These are phyloP conservation scores for Paecilomyces variotii DNA, from an alignment of 2,329 filamentous ascomycete species.

Conservation along the genomic window DNA sequence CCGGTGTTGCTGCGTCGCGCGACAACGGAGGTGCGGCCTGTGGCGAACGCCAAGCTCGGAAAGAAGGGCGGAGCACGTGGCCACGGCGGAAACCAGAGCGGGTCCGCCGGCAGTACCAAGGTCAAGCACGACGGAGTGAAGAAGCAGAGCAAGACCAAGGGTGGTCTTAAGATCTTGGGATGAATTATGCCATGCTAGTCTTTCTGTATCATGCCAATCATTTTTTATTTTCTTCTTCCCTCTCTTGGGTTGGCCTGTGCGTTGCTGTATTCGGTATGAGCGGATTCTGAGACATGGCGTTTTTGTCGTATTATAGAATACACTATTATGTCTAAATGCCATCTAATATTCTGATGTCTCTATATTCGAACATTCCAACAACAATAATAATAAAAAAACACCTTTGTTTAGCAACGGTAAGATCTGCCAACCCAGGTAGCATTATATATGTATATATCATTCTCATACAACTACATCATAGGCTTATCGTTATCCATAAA, in stretches of 20 bases:
- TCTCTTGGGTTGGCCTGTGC: slow-evolving; percentile 12
- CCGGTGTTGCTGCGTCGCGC: slow-evolving; percentile 81
- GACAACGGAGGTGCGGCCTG: slow-evolving; percentile 81
- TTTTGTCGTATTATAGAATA: background rate
- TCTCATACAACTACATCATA: too few species aligned
- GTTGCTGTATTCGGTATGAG: background rate
- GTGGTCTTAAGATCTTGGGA: slow-evolving; percentile 37
- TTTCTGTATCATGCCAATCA: background rate
- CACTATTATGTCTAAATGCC: background rate
- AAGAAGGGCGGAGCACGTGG: slow-evolving; percentile 37
- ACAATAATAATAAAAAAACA: too few species aligned
- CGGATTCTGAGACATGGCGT: background rate
- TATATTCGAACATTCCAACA: too few species aligned
- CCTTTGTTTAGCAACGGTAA: background rate
- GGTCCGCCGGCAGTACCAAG: slow-evolving; percentile 32
- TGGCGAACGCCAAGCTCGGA: slow-evolving; percentile 59
- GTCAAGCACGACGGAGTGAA: slow-evolving; percentile 38
- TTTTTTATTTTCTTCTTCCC: slow-evolving; percentile 12
- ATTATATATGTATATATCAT: too few species aligned
- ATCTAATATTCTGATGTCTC: background rate
- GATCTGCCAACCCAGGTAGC: too few species aligned
- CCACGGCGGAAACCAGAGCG: slow-evolving; percentile 19
- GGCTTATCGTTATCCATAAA: too few species aligned
- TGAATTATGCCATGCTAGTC: slow-evolving; percentile 14
- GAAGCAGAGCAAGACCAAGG: slow-evolving; percentile 39